Evolutionary conservation across 495 filamentous ascomycete species (phyloP).

Genomic region (Aspergillus bridgeri): DNA sequence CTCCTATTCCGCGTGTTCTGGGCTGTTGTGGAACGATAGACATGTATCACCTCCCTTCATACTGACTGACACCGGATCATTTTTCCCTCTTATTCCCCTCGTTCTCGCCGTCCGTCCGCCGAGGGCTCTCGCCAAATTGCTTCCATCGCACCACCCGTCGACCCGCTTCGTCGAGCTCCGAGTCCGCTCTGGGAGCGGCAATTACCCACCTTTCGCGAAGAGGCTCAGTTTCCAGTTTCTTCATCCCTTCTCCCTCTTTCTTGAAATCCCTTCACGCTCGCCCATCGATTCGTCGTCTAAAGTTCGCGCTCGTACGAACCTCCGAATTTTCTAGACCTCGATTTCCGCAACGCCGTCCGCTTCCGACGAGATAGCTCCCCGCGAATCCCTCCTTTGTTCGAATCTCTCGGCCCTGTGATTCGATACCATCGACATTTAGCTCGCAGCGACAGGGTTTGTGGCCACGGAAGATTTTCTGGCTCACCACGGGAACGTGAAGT

Average conservation of each 20-base stretch:
- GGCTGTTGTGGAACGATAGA: slow-evolving; percentile 8
- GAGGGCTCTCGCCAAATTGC: too few species aligned
- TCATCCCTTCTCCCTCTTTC: neutral
- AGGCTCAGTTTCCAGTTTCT: neutral
- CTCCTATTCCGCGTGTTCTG: slow-evolving; percentile 1
- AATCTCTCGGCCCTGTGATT: too few species aligned
- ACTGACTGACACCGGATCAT: neutral
- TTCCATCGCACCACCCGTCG: neutral
- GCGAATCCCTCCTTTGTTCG: too few species aligned
- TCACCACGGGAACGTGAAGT: too few species aligned
- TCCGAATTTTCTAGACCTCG: too few species aligned
- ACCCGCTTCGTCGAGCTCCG: neutral
- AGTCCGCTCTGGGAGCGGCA: slow-evolving; percentile 5
- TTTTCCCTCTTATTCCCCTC: slow-evolving; percentile 1
- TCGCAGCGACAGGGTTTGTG: too few species aligned
- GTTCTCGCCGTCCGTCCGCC: neutral
- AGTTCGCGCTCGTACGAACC: too few species aligned
- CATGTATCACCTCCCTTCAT: slow-evolving; percentile 6
- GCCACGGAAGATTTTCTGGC: too few species aligned
- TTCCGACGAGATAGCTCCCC: too few species aligned
- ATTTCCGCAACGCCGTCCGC: too few species aligned
- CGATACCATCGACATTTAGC: too few species aligned
- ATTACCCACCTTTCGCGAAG: neutral
- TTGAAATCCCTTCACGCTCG: neutral
- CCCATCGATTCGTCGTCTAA: too few species aligned